Base-by-base conservation (phyloP, 1,284 basidiomycete species). In the Heterobasidion annosum region DNA sequence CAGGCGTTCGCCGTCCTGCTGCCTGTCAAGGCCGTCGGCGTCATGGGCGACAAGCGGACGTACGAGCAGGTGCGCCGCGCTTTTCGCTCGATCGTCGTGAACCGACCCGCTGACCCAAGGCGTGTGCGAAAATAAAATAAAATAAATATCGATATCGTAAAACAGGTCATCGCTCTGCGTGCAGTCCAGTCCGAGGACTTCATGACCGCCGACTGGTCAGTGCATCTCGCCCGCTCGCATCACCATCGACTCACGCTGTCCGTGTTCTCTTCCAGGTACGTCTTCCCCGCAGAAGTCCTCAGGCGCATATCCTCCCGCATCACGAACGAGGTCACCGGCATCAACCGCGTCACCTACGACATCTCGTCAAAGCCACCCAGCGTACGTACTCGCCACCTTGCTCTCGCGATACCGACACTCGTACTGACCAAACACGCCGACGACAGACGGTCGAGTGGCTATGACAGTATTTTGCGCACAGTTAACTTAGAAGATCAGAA, bases 321-420 rank as follows among this genome's bases (percentile, higher is more conserved):
- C 65, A 99, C 97, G 47, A 99, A 99, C 72, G 97, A 99, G 73
- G 94, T 97, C 6, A 73, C 77, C 59, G 96, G 96, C 25, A 85
- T 98, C 67, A 97, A 97, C 73, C 85, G 93, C 46, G 89, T 96
- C 48, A 91, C 90, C 6, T 97, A 97, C 68, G 97, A 99, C 68
- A 93, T 99, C 57, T 97, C 96, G 13, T 94, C 91, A 57, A 99
- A 99, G 75, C 97, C 96, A 44, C 96, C 97, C 54, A 93, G 91
- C 44, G 86, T 88, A 69, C 68, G 83, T 72, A 43, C 64, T 51
- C 48, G 3, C n/a, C 19, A 2, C 15, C 53, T 34, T 40, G 47
- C 51, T 43, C 33, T 51, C 43, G 9, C 16, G 13, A 25, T 25
- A 34, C 25, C 8, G 1, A 13, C 10, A 8, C 10, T 47, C 18